These are phyloP conservation scores for Lentinula novae-zelandiae DNA, from an alignment of 1,284 basidiomycete genomes.

Conservation along the genomic window DNA sequence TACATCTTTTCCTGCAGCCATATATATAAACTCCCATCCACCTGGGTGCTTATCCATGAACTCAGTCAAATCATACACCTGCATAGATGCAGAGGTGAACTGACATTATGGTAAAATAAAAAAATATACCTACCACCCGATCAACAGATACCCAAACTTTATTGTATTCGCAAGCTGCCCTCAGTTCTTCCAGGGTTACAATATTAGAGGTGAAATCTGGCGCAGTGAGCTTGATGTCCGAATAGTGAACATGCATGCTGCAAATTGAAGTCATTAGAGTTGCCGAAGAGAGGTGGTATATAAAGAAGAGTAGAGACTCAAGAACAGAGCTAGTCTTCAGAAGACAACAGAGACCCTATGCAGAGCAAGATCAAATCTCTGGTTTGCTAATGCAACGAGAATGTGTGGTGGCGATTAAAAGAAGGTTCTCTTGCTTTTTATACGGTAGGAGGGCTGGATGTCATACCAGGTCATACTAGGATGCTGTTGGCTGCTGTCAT, in stretches of 20 bases:
- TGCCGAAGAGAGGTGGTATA: too few species aligned
- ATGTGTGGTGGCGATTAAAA: too few species aligned
- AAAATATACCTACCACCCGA: neutral
- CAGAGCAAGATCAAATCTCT: too few species aligned
- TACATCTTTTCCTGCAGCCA: slow-evolving; percentile 59
- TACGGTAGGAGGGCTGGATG: too few species aligned
- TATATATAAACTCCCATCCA: slow-evolving; percentile 54
- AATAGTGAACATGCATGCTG: neutral
- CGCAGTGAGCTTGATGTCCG: neutral
- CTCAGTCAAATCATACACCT: slow-evolving; percentile 46
- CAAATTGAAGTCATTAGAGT: neutral
- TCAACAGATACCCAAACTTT: neutral
- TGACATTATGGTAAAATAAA: neutral
- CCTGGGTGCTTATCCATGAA: slow-evolving; percentile 65
- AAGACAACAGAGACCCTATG: too few species aligned
- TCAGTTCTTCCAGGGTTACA: neutral
- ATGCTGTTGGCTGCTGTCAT: too few species aligned
- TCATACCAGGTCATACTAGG: too few species aligned
- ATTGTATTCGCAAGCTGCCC: neutral
- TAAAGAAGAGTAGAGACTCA: too few species aligned
- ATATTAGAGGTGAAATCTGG: neutral
- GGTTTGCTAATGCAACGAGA: too few species aligned
- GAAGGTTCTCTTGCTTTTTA: too few species aligned
- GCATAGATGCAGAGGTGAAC: neutral
- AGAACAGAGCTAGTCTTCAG: too few species aligned